These are phyloP conservation scores for Prunus mongolica DNA, from an alignment of 306 rosid genomes.

Conservation along the genomic window DNA sequence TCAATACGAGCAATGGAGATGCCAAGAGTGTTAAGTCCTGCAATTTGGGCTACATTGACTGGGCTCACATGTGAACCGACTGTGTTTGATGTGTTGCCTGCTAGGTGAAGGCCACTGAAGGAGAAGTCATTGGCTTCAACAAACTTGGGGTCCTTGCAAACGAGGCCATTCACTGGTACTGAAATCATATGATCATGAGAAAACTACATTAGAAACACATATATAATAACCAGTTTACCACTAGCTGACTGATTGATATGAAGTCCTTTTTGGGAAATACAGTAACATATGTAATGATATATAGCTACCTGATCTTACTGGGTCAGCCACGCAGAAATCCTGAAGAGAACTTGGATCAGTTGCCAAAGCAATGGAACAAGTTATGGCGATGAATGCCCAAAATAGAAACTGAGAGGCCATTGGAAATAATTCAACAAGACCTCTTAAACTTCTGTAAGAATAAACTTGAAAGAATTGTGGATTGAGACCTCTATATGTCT, in stretches of 20 bases:
- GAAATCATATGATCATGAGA: not conserved
- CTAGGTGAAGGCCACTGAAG: slow-evolving; percentile 24
- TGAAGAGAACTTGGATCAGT: slow-evolving; percentile 3
- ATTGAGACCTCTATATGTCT: not conserved
- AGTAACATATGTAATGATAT: no score
- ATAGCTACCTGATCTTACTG: slow-evolving; percentile 10
- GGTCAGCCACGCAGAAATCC: slow-evolving; percentile 11
- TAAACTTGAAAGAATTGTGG: not conserved
- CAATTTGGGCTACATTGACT: slow-evolving; percentile 16
- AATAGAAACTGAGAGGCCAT: not conserved
- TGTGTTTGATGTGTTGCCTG: slow-evolving; percentile 29
- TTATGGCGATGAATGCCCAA: not conserved
- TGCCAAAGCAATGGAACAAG: not conserved
- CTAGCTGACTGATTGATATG: not conserved
- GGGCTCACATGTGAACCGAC: slow-evolving; percentile 34
- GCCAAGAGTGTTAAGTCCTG: slow-evolving; percentile 39
- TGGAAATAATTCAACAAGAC: not conserved
- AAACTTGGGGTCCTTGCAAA: slow-evolving; percentile 34
- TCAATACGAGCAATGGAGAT: slow-evolving; percentile 33
- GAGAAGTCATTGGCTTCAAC: slow-evolving; percentile 34
- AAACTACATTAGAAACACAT: not conserved
- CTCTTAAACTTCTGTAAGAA: not conserved
- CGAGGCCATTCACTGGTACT: slow-evolving; percentile 27
- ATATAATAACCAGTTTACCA: no score
- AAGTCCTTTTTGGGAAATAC: no score